Conservation (phyloP, 2,329 filamentous ascomycete genomes). For the Penicillium sp. region DNA sequence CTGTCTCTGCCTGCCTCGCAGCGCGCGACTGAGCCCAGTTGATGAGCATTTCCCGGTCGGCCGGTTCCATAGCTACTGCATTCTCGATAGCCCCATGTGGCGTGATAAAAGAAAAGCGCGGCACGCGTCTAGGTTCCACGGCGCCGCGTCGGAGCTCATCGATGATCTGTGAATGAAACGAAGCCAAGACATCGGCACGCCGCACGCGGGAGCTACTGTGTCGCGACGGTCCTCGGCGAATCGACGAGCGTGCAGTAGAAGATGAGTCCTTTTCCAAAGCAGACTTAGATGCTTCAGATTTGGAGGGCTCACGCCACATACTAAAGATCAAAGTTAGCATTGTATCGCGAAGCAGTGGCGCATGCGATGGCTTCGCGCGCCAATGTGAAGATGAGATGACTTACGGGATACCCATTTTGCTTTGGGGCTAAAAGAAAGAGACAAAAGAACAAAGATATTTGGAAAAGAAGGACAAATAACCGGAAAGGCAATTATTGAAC, state of each 20-base stretch:
- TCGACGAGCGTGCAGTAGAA: slow-evolving; percentile 48
- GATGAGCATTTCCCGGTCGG: slow-evolving; percentile 24
- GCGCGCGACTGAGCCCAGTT: slow-evolving; percentile 6
- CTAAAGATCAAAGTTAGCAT: slow-evolving; percentile 29
- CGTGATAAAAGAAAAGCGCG: background rate
- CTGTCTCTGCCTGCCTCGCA: background rate
- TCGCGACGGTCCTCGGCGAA: slow-evolving; percentile 40
- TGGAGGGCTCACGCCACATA: slow-evolving; percentile 49
- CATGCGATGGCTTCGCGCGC: slow-evolving; percentile 9
- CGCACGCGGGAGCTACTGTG: slow-evolving; percentile 23
- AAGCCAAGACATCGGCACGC: slow-evolving; percentile 23
- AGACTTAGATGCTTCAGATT: slow-evolving; percentile 35
- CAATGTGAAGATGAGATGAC: slow-evolving; percentile 18
- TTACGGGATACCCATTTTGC: slow-evolving; percentile 38
- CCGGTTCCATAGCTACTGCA: slow-evolving; percentile 24
- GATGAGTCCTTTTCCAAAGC: slow-evolving; percentile 46
- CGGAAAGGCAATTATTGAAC: background rate
- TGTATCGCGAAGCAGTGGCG: slow-evolving; percentile 11
- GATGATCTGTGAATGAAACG: slow-evolving; percentile 23
- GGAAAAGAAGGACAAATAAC: background rate
- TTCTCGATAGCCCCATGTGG: slow-evolving; percentile 22
- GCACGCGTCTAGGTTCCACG: background rate
- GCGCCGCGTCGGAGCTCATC: slow-evolving; percentile 29
- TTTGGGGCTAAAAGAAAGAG: background rate
- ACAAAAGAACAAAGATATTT: background rate